Base-by-base conservation (phyloP, 2,329 filamentous ascomycete genomes). In the Claviceps sp. region DNA sequence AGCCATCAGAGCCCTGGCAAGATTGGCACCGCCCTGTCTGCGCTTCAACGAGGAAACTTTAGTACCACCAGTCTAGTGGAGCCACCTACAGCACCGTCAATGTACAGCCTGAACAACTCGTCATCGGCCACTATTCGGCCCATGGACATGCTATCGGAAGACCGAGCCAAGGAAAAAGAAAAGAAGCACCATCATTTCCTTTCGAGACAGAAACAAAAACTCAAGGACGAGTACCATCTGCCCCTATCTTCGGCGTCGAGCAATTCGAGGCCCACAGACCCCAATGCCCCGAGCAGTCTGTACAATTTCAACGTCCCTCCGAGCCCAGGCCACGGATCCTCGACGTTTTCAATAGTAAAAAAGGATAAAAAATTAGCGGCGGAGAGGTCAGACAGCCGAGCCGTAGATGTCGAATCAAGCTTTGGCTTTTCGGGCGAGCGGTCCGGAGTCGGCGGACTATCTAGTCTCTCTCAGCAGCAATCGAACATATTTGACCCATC, bases 351-450 rank as follows among this genome's bases (percentile, higher is more conserved):
- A 40, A 94, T 93, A 68, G 85, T 84, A 3, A 86, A 93, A 62
- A 91, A 86, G 54, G 89, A 95, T 63, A 95, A 91, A 72, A 85
- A 84, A 65, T 84, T 85, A 58, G 83, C 87, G 56, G 84, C 87
- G 56, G 84, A 87, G 56, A 81, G 82, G 58, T 75, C 70, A 52
- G 65, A 73, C 6, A 69, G 65, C 55, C 70, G 71, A 13, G 66
- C 3, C 6, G 41, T 80, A 39, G 75, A 82, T 54, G 81, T 68
- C 56, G 76, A 78, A 70, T 68, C 71, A 17, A 62, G 64, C 47
- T 66, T 72, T 58, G 65, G 63, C 24, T 53, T 70, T 19, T 62
- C 65, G 45, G 64, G 63, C 26, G 70, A 80, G 50, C 81, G 78
- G 76, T 68, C 75, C 2, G 77, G 74, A 1, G 71, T 77, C 1